phyloP scores from a whole-genome alignment of 2,329 filamentous ascomycete genomes.

The Colletotrichum endophyticum region DNA sequence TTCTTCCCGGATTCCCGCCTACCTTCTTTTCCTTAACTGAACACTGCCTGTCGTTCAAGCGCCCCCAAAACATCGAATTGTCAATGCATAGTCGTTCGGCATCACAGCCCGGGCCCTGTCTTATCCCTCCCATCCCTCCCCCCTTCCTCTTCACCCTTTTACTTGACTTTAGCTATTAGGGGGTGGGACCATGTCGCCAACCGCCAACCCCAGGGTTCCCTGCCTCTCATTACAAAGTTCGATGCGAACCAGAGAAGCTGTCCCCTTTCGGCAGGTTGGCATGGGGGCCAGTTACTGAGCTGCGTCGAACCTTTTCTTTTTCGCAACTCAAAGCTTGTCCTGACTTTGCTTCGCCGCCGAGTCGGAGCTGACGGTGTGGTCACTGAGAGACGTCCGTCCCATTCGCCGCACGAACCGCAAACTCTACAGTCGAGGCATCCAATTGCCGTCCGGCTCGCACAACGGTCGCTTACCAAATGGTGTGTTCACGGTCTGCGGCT shows the following conservation, averaged over 20 bases:
- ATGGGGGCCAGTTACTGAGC: not conserved
- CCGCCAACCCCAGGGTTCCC: not conserved
- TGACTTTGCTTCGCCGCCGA: not conserved
- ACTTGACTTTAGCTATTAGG: constrained; percentile 3
- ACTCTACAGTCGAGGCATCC: not conserved
- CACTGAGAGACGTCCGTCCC: not conserved
- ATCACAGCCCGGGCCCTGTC: not conserved
- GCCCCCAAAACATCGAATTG: not conserved
- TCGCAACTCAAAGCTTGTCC: not conserved
- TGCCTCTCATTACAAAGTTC: not conserved
- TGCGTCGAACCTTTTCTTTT: not conserved
- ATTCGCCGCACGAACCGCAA: not conserved
- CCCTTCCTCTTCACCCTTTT: not conserved
- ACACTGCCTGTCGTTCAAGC: not conserved
- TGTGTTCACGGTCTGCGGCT: not conserved
- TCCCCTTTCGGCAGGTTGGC: not conserved
- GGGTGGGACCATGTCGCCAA: not conserved
- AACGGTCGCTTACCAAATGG: not conserved
- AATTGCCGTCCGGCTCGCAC: not conserved
- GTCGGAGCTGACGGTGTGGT: not conserved
- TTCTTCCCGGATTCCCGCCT: not conserved
- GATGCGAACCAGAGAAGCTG: not conserved
- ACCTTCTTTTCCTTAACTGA: not conserved
- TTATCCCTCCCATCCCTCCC: not conserved
- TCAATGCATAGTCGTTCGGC: not conserved